These are phyloP conservation scores for Circinella umbellata DNA, from an alignment of 371 early-diverging fungal genomes.

Conservation along the genomic window DNA sequence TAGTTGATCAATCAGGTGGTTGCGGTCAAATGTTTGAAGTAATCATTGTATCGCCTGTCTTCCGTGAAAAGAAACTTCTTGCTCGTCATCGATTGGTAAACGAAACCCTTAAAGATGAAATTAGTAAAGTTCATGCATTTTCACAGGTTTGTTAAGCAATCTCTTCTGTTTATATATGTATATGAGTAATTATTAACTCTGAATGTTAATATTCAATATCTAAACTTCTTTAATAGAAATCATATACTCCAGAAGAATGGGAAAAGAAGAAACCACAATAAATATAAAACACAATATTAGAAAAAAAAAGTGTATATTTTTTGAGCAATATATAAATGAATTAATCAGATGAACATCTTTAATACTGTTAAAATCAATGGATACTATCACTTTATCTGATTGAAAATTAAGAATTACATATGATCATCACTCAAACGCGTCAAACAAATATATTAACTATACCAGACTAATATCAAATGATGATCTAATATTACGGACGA, in stretches of 20 bases:
- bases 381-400: too few relatives aligned
- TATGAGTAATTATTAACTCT: not conserved
- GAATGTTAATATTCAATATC: not conserved
- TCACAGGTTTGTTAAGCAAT: conserved; percentile 64
- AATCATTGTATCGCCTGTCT: conserved; percentile 71
- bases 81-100: conserved; percentile 83
- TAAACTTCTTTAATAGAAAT: conserved; percentile 51
- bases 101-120: conserved; percentile 76
- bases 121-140: conserved; percentile 81
- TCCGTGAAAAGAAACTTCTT: conserved; percentile 73
- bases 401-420: too few relatives aligned
- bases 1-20: conserved; percentile 66
- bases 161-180: not conserved
- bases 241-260: conserved; percentile 78
- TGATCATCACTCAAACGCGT: too few relatives aligned
- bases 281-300: not conserved
- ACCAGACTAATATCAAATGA: too few relatives aligned
- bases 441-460: too few relatives aligned
- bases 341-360: too few relatives aligned
- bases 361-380: too few relatives aligned
- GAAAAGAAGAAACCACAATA: conserved; percentile 40
- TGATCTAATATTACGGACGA: too few relatives aligned
- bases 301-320: too few relatives aligned
- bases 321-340: too few relatives aligned
- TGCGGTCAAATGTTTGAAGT: conserved; percentile 86